Percentiles rank a stretch among this genome's conserved stretches.
Conservation (phyloP, 2,329 filamentous ascomycete species). For the Exophiala spinifera region DNA sequence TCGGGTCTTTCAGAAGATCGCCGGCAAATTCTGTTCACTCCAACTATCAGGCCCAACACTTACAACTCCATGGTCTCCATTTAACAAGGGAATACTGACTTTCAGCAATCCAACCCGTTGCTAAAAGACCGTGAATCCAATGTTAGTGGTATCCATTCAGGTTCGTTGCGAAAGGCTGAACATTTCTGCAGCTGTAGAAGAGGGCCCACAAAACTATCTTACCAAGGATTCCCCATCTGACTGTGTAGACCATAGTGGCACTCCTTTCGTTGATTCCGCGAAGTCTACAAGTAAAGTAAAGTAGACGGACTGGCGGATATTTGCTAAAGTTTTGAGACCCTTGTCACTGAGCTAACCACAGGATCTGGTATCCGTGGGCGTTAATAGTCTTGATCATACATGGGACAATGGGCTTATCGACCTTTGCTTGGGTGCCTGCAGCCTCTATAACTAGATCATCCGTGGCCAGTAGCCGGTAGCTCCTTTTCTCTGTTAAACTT, state of each 20-base stretch:
- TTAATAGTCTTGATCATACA: no score
- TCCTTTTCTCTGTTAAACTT: no score
- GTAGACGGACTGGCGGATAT: no score
- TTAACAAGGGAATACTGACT: constrained; percentile 10
- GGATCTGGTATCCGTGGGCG: no score
- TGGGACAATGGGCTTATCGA: no score
- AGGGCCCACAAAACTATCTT: not conserved
- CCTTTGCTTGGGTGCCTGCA: no score
- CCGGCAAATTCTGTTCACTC: constrained; percentile 55
- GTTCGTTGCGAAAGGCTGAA: constrained; percentile 20
- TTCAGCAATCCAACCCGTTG: no score
- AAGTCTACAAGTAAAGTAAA: no score
- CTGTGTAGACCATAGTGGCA: constrained; percentile 3
- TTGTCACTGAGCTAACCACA: no score
- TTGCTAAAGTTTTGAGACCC: no score
- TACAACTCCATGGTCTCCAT: constrained; percentile 23
- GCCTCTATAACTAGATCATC: no score
- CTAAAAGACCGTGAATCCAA: not conserved
- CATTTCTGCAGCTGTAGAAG: not conserved
- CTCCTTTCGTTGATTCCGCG: not conserved
- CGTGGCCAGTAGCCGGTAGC: no score
- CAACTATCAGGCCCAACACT: constrained; percentile 20
- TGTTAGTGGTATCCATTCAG: not conserved
- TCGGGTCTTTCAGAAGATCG: constrained; percentile 75
- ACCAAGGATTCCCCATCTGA: constrained; percentile 7